These are phyloP conservation scores for Phlebiopsis flavidoalba DNA, from an alignment of 768 basidiomycete genomes.

Conservation along the genomic window DNA sequence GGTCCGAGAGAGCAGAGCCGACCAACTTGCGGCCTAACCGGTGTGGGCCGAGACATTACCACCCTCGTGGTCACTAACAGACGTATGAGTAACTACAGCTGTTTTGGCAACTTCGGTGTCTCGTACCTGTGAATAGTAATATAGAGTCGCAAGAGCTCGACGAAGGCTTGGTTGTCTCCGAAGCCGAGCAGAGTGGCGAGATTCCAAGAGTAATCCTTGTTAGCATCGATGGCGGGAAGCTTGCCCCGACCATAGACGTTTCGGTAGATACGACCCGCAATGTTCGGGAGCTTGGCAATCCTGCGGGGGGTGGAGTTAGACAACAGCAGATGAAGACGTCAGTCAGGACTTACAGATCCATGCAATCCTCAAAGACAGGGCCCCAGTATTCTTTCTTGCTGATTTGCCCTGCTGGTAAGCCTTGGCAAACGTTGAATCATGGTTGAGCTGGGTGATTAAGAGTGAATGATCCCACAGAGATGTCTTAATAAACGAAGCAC, in stretches of 20 bases:
- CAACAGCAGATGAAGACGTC: not conserved
- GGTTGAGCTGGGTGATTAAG: constrained; percentile 64
- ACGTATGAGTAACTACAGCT: not conserved
- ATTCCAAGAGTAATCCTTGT: constrained; percentile 88
- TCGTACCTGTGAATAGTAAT: constrained; percentile 88
- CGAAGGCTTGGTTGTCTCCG: constrained; percentile 80
- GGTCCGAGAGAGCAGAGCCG: constrained; percentile 94
- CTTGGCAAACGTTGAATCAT: constrained; percentile 94
- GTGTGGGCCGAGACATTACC: constrained; percentile 97
- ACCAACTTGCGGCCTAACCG: constrained; percentile 88
- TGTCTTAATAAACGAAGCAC: constrained; percentile 24
- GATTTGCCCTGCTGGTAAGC: constrained; percentile 89
- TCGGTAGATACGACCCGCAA: constrained; percentile 89
- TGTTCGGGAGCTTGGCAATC: constrained; percentile 95
- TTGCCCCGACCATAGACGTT: constrained; percentile 88
- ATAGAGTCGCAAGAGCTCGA: constrained; percentile 93
- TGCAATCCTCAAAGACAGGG: constrained; percentile 84
- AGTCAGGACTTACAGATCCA: constrained; percentile 60
- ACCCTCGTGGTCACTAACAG: constrained; percentile 85
- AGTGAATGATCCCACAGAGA: no score
- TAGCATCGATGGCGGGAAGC: constrained; percentile 74
- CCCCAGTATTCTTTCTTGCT: constrained; percentile 98
- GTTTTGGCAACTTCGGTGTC: no score
- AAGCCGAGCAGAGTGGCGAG: constrained; percentile 88
- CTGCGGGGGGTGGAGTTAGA: constrained; percentile 28